These are phyloP conservation scores for Venturiaceae sp. DNA, from an alignment of 2,329 filamentous ascomycete genomes.

Conservation along the genomic window DNA sequence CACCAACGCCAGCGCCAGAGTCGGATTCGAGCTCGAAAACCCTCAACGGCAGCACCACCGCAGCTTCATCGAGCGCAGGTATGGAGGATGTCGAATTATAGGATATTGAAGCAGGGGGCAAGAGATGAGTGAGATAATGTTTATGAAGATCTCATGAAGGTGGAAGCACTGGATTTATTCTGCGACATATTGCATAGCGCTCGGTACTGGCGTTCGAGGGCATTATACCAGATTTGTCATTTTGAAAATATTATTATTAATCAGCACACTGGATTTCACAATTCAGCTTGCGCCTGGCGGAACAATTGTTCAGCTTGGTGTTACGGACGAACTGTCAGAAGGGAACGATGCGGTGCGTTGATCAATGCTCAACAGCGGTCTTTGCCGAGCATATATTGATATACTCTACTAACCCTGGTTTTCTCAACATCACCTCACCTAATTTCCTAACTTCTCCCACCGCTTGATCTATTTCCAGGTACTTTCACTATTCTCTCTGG, in stretches of 20 bases:
- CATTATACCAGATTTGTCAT: constrained; percentile 1
- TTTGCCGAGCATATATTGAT: background rate
- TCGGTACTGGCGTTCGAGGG: background rate
- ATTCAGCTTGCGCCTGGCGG: too few species aligned
- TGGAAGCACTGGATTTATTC: background rate
- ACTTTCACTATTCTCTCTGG: background rate
- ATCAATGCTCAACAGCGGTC: background rate
- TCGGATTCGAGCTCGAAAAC: background rate
- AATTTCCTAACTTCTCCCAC: too few species aligned
- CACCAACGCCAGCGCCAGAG: background rate
- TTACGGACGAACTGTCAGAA: too few species aligned
- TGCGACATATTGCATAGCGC: constrained; percentile 1
- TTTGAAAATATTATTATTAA: too few species aligned
- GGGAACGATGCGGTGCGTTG: too few species aligned
- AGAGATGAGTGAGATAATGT: background rate
- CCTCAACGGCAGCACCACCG: background rate
- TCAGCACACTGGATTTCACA: too few species aligned
- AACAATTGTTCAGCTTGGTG: too few species aligned
- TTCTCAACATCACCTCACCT: background rate
- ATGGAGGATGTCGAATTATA: background rate
- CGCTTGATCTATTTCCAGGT: background rate
- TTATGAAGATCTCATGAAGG: background rate
- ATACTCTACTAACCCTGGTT: background rate
- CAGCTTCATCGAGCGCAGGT: background rate
- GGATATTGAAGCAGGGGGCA: background rate